Base-by-base conservation (phyloP, 176 grass and related monocot genomes). In the Oryza glaberrima region DNA sequence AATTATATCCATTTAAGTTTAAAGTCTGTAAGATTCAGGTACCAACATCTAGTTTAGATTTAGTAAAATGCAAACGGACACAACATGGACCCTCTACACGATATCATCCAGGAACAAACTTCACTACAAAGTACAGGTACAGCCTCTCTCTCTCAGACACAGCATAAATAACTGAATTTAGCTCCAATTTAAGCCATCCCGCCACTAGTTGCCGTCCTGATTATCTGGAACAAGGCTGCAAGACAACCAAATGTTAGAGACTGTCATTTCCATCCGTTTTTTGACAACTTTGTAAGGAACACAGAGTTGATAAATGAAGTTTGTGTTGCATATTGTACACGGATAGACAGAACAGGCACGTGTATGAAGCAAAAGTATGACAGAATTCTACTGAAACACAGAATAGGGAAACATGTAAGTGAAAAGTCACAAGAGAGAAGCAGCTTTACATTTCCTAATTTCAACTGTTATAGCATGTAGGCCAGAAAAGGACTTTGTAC, bases 191-290 rank as follows among this genome's bases (percentile, higher is more conserved):
- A 92, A 73, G 90, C 86, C 83, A 88, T 16, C 48, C 86, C 90
- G 0, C 86, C 63, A 1, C 86, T 92, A n/a, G 90, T 86, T 3
- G 90, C 90, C 0, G 78, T 88, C 78, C 90, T 85, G 69, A 92
- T 92, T 79, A 92, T 92, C 86, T 92, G 90, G 78, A 92, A 92
- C 69, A 92, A 74, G 69, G 90, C 90, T 92, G 90, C 90, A 81
- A 76, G 41, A 65, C 46, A 43, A 84, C 26, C 45, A 82, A 28
- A 69, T 30, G 3, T 66, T 28, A 28, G 28, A 41, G 2, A 76
- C 0, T 9, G 73, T 85, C 67, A 85, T 44, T 78, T 40, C 58
- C 19, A 19, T 74, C 11, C 73, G 61, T 23, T 66, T n/a, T 36
- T 72, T 38, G 34, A 22, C 41, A 23, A 69, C 36, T 38, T 81